Conservation (phyloP, 768 basidiomycete species). For the Cubamyces lactineus region DNA sequence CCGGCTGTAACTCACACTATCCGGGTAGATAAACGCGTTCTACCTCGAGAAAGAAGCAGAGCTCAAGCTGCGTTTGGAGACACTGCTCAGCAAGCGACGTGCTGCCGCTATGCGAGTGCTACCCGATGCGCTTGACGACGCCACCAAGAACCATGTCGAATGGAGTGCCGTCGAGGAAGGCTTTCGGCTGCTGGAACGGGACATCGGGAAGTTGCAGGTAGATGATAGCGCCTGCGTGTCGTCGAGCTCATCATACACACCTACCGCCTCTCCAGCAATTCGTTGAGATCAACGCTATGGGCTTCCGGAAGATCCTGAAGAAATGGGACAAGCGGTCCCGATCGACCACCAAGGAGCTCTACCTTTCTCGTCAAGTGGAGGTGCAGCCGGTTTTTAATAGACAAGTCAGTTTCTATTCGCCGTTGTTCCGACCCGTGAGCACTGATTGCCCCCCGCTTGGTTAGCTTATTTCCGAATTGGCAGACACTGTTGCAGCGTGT, state of each 20-base stretch:
- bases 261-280: constrained; percentile 69
- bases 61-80: constrained; percentile 88
- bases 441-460: constrained; percentile 4
- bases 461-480: constrained; percentile 91
- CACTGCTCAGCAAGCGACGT: constrained; percentile 90
- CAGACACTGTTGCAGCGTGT: constrained; percentile 88
- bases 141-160: constrained; percentile 71
- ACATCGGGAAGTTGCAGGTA: constrained; percentile 94
- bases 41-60: constrained; percentile 98
- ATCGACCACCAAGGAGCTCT: constrained; percentile 94
- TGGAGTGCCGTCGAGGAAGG: constrained; percentile 98
- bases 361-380: constrained; percentile 94
- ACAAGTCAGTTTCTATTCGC: constrained; percentile 58
- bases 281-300: constrained; percentile 95
- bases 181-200: constrained; percentile 90
- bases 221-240: constrained; percentile 24
- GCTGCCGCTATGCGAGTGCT: constrained; percentile 74
- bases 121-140: constrained; percentile 67
- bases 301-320: constrained; percentile 96
- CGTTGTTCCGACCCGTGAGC: not conserved
- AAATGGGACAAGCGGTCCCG: constrained; percentile 98
- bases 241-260: constrained; percentile 15
- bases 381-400: constrained; percentile 98
- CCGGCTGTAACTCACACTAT: constrained; percentile 3
- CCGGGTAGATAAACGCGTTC: constrained; percentile 88